These are phyloP conservation scores for Stephania cephalantha DNA, from an alignment of 164 flowering plant genomes.

Conservation along the genomic window DNA sequence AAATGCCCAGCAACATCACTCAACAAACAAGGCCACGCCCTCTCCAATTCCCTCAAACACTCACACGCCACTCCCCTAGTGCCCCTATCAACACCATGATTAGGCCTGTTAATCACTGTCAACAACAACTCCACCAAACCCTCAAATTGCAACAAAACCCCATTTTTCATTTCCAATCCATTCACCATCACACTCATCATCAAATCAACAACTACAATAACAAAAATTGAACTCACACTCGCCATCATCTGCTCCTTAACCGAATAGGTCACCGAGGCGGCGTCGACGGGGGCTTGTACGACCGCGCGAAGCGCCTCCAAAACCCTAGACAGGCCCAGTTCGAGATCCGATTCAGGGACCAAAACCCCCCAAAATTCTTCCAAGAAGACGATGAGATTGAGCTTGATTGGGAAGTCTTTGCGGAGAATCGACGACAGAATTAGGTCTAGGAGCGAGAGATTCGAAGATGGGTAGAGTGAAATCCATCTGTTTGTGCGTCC, in stretches of 20 bases:
- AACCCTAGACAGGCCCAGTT: slow-evolving; percentile 26
- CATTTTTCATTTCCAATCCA: not conserved
- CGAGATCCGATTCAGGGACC: slow-evolving; percentile 14
- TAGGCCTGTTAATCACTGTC: slow-evolving; percentile 68
- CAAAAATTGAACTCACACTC: slow-evolving; percentile 50
- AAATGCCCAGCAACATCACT: slow-evolving; percentile 58
- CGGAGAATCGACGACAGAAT: slow-evolving; percentile 50
- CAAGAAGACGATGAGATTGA: slow-evolving; percentile 48
- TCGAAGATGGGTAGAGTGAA: slow-evolving; percentile 19
- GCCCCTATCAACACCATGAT: slow-evolving; percentile 77
- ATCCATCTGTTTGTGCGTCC: slow-evolving; percentile 47
- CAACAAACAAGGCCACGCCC: slow-evolving; percentile 57
- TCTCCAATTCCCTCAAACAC: slow-evolving; percentile 82
- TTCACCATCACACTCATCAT: too few species aligned
- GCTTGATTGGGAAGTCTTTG: slow-evolving; percentile 48
- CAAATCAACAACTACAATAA: slow-evolving; percentile 17
- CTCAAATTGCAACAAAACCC: slow-evolving; percentile 21
- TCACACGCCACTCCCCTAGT: slow-evolving; percentile 72
- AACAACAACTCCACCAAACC: slow-evolving; percentile 55
- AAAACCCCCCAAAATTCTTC: slow-evolving; percentile 33
- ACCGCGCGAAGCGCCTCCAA: slow-evolving; percentile 49
- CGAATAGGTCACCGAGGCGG: slow-evolving; percentile 27
- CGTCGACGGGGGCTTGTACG: slow-evolving; percentile 60
- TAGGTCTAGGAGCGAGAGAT: slow-evolving; percentile 40
- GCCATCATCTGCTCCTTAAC: slow-evolving; percentile 71